Evolutionary conservation across 176 grass and related monocot genomes (phyloP), one percentile per base, ranked within the genome.

Genomic region (Paspalum notatum): DNA sequence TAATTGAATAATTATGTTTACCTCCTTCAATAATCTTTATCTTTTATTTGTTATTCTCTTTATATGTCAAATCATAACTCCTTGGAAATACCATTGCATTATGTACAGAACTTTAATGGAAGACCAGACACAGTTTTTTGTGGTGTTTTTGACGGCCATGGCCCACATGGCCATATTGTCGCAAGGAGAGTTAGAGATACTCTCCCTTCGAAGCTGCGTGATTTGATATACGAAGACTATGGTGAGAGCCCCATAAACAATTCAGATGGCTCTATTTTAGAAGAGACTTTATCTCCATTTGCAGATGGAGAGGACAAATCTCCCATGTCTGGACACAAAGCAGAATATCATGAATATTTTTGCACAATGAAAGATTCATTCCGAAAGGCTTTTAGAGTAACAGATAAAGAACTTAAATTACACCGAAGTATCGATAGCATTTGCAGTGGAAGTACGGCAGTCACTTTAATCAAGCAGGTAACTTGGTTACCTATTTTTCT

Each of bases 131-230:
- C 90, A 43, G 43, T 89, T 39, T 97, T 94, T 84, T 97, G 94
- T 85, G 94, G 94, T 70, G 91, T 97, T 80, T 97, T 97, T 79
- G 94, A 97, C 38, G 94, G 94, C 20, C 94, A 97, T 66, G 94
- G 94, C 42, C 94, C 94, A 74, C 86, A 90, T 82, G 94, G 94
- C 42, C 94, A 97, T 92, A 79, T 94, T 11, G 83, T 97, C 11
- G 91, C 94, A 12, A 84, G 85, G 60, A 97, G 89, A 86, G 91
- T 97, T 68, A 92, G 94, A 85, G 90, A 97, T 64, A 87, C 57
- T 83, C 91, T 94, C 24, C 94, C 94, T 87, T 72, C 41, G 1
- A 97, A 94, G 67, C 67, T 97, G 41, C 74, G 77, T 75, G 75
- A 86, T 70, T 88, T 86, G 73, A 87, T 86, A 80, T 68, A 85